Percentiles rank a stretch among this genome's conserved stretches.
Evolutionary conservation across 768 basidiomycete species (phyloP).

Genomic region (Lactarius psammicola): DNA sequence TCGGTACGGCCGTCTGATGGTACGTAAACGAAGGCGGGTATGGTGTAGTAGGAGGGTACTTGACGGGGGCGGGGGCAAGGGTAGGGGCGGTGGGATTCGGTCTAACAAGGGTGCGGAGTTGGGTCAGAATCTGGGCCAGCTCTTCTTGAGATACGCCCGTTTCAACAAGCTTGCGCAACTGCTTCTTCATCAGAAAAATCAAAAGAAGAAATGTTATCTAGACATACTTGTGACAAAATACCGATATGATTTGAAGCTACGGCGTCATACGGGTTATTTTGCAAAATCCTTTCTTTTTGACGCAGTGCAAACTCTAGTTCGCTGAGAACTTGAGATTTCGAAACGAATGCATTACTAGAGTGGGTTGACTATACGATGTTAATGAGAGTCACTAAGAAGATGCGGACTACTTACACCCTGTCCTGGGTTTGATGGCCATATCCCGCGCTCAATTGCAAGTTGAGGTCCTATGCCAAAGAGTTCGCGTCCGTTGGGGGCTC

Average conservation of each 20-base stretch:
- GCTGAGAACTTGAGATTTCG: conserved; percentile 75
- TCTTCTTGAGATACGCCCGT: conserved; percentile 79
- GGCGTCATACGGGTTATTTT: conserved; percentile 70
- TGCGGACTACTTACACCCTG: conserved; percentile 40
- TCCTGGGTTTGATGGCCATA: conserved; percentile 58
- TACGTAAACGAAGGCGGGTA: conserved; percentile 31
- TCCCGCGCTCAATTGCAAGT: conserved; percentile 76
- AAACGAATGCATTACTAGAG: conserved; percentile 49
- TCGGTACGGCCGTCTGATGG: conserved; percentile 35
- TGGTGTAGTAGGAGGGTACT: conserved; percentile 22
- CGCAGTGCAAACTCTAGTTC: conserved; percentile 81
- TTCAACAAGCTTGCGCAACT: conserved; percentile 74
- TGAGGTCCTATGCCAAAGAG: conserved; percentile 84
- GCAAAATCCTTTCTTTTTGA: conserved; percentile 73
- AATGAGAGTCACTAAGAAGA: neutral
- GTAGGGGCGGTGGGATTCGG: conserved; percentile 29
- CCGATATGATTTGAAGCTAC: conserved; percentile 67
- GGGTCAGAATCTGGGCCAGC: conserved; percentile 68
- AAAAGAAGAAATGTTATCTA: neutral
- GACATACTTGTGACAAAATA: conserved; percentile 75
- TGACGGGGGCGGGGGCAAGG: conserved; percentile 20
- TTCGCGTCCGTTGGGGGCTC: conserved; percentile 74
- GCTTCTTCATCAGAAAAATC: conserved; percentile 21
- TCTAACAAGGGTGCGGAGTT: conserved; percentile 63
- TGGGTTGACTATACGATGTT: conserved; percentile 32